Base-by-base conservation (phyloP, 805 yeast genomes). In the Metschnikowia gelsemii region DNA sequence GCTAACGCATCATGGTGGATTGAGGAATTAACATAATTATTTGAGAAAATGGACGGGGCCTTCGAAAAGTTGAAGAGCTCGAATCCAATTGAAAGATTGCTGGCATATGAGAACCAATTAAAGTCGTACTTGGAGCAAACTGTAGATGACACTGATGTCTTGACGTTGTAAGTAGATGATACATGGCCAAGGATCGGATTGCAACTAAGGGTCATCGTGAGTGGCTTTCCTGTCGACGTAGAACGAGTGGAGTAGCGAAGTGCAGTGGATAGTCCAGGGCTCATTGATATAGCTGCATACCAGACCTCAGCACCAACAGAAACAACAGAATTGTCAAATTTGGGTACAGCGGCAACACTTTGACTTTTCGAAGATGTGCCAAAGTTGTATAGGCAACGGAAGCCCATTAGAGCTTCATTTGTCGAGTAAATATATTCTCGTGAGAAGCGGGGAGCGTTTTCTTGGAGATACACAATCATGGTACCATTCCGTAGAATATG, bases 181-280 rank as follows among this genome's bases (percentile, higher is more conserved):
- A 93, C 64, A 50, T 89, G 90, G 2, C 99, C 99, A 58, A 91
- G 69, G 12, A 93, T 68, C 1, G 99, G 99, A 59, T 93, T 93
- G 43, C 84, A 73, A 0, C 96, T 82, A 28, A 91, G 56, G 0
- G 98, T 85, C 74, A 93, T 76, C 0, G 96, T 86, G 48, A 90
- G 64, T 0, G 99, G 99, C 48, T 87, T 84, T 3, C 95, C 95
- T 0, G 96, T 85, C 31, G 86, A 79, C 0, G 93, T 80, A 0
- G 96, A 80, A 47, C 87, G 82, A 0, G 96, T 87, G 1, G 91
- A 76, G 59, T 93, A 91, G 32, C 97, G 66, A 35, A 88, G 60
- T 0, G 95, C 91, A 1, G 95, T 78, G 0, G 96, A 87, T 14
- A 90, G 59, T 0, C 97, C 98, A 0, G 97, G 97, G 45, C 91